Conservation (phyloP, 192 early-diverging fungal species). For the Lobosporangium transversale region DNA sequence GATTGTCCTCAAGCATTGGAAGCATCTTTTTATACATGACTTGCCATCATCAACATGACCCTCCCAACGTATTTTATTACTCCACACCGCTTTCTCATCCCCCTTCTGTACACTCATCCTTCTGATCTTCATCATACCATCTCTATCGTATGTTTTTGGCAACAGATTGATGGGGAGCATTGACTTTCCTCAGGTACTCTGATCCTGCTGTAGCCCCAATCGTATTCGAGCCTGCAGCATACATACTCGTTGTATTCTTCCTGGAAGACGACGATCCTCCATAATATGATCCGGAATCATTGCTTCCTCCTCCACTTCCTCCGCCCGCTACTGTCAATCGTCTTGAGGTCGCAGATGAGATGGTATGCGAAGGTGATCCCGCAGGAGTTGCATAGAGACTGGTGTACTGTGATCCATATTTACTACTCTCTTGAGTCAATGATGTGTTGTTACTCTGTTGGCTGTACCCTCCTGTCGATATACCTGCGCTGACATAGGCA, state of each 20-base stretch:
- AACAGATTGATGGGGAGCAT: no score
- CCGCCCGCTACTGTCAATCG: constrained; percentile 27
- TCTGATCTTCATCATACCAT: no score
- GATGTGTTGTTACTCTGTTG: neutral
- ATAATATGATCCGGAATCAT: constrained; percentile 1
- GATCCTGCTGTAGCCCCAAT: constrained; percentile 20
- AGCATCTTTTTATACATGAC: no score
- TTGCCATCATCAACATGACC: no score
- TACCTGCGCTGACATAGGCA: constrained; percentile 7
- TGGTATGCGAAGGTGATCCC: constrained; percentile 16
- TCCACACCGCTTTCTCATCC: no score
- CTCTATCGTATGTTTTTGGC: no score
- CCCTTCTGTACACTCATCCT: no score
- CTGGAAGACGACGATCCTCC: constrained; percentile 18
- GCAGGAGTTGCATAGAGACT: constrained; percentile 38
- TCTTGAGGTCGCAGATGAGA: constrained; percentile 15
- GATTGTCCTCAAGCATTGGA: no score
- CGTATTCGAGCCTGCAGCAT: constrained; percentile 43
- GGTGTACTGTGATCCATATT: constrained; percentile 45
- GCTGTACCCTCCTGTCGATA: neutral
- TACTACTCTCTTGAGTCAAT: constrained; percentile 7
- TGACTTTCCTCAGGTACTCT: constrained; percentile 30
- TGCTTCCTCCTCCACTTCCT: neutral
- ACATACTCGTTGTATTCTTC: constrained; percentile 47
- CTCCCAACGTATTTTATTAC: no score